These are phyloP conservation scores for Trichoderma polysporum DNA, from an alignment of 2,329 filamentous ascomycete genomes.

Conservation along the genomic window DNA sequence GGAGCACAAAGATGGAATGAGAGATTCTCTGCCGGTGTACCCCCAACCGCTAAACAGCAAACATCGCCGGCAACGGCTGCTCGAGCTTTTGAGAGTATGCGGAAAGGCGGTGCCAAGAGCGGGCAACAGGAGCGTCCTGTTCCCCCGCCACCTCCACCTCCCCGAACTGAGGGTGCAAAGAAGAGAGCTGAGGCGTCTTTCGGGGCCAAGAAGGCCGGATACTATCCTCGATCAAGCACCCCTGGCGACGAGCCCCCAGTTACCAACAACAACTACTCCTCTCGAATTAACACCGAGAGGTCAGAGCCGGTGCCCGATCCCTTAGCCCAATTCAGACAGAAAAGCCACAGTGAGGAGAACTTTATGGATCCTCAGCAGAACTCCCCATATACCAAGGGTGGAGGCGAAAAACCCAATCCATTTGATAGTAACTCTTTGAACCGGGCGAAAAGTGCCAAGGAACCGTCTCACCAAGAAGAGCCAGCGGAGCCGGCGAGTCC, in stretches of 20 bases:
- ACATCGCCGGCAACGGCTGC: constrained; percentile 41
- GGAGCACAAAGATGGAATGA: constrained; percentile 48
- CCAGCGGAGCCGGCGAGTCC: constrained; percentile 27
- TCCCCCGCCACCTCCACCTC: constrained; percentile 41
- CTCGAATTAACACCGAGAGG: constrained; percentile 33
- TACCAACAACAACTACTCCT: constrained; percentile 51
- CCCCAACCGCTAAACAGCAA: constrained; percentile 44
- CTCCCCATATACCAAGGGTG: constrained; percentile 55
- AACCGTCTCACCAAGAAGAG: constrained; percentile 33
- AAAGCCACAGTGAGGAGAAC: constrained; percentile 30
- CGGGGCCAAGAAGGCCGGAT: constrained; percentile 50
- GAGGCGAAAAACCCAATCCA: constrained; percentile 59
- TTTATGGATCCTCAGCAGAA: constrained; percentile 53
- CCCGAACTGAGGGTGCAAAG: constrained; percentile 52
- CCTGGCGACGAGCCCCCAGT: constrained; percentile 54
- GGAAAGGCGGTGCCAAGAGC: constrained; percentile 34
- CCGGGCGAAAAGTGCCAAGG: constrained; percentile 48
- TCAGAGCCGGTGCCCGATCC: constrained; percentile 44
- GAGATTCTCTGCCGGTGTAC: constrained; percentile 42
- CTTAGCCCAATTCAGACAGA: constrained; percentile 46
- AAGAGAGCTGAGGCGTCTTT: constrained; percentile 57
- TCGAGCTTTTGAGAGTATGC: constrained; percentile 46
- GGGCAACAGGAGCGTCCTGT: constrained; percentile 31
- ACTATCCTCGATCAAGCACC: constrained; percentile 48
- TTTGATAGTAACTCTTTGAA: constrained; percentile 50